Conservation (phyloP, 768 basidiomycete genomes). For the Imleria badia region DNA sequence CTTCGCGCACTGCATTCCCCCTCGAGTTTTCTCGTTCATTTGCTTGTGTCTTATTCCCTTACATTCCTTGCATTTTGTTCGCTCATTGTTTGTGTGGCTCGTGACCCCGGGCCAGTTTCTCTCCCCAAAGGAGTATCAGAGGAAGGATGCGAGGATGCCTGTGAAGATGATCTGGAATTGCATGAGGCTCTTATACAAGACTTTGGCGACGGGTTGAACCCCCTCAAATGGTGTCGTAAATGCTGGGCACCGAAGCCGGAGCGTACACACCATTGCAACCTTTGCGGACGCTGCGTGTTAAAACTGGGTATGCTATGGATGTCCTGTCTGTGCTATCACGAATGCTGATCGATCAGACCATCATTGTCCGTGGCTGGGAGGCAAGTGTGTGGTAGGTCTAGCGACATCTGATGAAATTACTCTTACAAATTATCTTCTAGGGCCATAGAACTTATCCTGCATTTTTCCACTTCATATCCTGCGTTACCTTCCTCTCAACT, state of each 20-base stretch:
- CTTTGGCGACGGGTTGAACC: constrained; percentile 54
- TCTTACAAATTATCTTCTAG: constrained; percentile 35
- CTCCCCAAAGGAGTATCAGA: constrained; percentile 19
- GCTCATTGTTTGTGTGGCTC: constrained; percentile 65
- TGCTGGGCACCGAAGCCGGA: constrained; percentile 83
- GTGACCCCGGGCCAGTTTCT: constrained; percentile 71
- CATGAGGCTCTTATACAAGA: constrained; percentile 60
- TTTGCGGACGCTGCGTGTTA: constrained; percentile 75
- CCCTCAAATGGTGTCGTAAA: constrained; percentile 72
- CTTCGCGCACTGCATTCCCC: constrained; percentile 52
- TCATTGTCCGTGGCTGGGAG: constrained; percentile 83
- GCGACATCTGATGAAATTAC: background rate
- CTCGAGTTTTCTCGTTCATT: constrained; percentile 49
- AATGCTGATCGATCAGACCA: constrained; percentile 54
- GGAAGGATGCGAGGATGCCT: constrained; percentile 31
- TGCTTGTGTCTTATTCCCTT: constrained; percentile 60
- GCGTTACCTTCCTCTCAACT: constrained; percentile 57
- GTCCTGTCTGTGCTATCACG: background rate
- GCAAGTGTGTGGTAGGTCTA: constrained; percentile 66
- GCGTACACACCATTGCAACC: constrained; percentile 73
- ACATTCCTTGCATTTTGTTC: constrained; percentile 71
- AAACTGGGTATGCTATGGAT: constrained; percentile 68
- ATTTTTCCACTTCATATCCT: constrained; percentile 75
- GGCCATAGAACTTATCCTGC: constrained; percentile 83
- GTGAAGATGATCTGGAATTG: constrained; percentile 47